These are phyloP conservation scores for Cryptosporidium baileyi DNA, from an alignment of 169 alveolate species.

Conservation along the genomic window DNA sequence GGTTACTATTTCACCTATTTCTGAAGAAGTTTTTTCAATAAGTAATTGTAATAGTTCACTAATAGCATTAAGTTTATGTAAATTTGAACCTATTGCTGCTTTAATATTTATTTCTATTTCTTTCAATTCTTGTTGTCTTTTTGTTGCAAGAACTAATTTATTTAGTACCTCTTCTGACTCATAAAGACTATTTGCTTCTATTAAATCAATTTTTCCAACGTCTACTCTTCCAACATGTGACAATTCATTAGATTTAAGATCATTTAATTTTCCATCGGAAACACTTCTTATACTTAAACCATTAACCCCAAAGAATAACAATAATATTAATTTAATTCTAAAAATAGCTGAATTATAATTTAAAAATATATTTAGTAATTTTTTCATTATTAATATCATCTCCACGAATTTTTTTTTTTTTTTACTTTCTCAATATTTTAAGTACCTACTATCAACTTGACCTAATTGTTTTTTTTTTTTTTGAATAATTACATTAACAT, in stretches of 20 bases:
- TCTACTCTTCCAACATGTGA: constrained; percentile 35
- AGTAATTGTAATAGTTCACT: constrained; percentile 37
- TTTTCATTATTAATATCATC: too few species aligned
- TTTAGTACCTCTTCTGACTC: constrained; percentile 45
- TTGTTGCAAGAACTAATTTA: constrained; percentile 30
- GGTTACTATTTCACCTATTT: constrained; percentile 25
- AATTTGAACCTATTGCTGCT: constrained; percentile 62
- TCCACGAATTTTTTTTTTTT: too few species aligned
- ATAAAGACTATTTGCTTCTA: constrained; percentile 52
- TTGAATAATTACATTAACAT: too few species aligned
- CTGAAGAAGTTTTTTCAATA: constrained; percentile 42
- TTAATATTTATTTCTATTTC: constrained; percentile 62
- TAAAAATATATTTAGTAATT: too few species aligned
- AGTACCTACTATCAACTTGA: too few species aligned
- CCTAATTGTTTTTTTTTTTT: too few species aligned
- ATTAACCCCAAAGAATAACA: not conserved
- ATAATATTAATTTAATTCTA: not conserved
- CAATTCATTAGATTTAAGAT: not conserved
- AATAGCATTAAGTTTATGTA: constrained; percentile 59
- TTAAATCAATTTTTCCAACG: constrained; percentile 52
- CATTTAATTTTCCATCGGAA: not conserved
- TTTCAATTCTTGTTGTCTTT: constrained; percentile 56
- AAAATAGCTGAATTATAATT: too few species aligned
- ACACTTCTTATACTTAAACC: not conserved
- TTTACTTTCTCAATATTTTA: too few species aligned